Base-by-base conservation (phyloP, 495 filamentous ascomycete species). In the Thermothielavioides terrestris region DNA sequence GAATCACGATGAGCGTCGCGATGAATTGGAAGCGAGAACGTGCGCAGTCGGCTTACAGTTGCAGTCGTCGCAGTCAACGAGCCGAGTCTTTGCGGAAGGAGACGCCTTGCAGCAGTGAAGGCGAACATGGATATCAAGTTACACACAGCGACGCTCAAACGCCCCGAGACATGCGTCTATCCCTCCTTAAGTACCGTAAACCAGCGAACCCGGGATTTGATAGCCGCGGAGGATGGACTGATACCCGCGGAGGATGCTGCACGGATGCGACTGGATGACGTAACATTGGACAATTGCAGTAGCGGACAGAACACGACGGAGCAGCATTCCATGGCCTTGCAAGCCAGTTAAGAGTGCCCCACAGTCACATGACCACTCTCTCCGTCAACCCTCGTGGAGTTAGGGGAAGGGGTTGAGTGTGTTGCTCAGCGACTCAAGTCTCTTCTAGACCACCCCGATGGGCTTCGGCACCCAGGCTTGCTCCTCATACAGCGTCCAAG, bases 401-500 rank as follows among this genome's bases (percentile, higher is more conserved):
- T 10, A 30, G 36, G 37, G 27, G 5, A 26, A 23, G 6, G 31
- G 4, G 9, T 35, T 39, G 15, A 15, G 3, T 9, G 7, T 14
- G 8, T 17, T 21, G 46, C 8, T 40, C 14, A 17, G 37, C 11
- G n/a, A 17, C 7, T 15, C 17, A 27, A 38, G n/a, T 15, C 6
- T 1, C 6, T 6, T 8, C 41, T 49, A 77, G 27, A 79, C 67
- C 43, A 79, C 63, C 15, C 79, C 80, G 53, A 84, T 82, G 1
- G 80, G 80, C 59, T 74, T 82, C n/a, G 77, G 76, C 17, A 68
- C 65, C 80, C 80, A 84, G 6, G 62, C 57, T 2, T 77, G 59
- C 11, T 78, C 77, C 45, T 73, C 61, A 60, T 77, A 80, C 44
- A 61, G 66, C 18, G 57, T 64, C 79, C 80, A 83, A 14, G 69